Conservation (phyloP, 306 rosid genomes). For the Inga leiocalycina region DNA sequence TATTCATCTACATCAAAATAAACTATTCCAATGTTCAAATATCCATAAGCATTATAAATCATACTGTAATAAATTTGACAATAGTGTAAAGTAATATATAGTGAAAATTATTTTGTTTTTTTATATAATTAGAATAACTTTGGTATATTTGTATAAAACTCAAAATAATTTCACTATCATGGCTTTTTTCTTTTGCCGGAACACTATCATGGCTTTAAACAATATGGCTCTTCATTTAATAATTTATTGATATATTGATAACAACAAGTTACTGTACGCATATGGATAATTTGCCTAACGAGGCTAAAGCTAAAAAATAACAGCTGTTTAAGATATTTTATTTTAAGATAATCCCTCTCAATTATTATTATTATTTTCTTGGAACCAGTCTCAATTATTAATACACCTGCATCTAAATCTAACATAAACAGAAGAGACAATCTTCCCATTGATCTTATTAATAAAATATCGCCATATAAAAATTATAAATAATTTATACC, state of each 20-base stretch:
- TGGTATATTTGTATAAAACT: neutral
- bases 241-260: neutral
- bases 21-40: neutral
- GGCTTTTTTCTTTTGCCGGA: no score
- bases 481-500: neutral
- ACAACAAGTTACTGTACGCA: neutral
- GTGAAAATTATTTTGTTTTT: no score
- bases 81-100: no score
- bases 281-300: neutral
- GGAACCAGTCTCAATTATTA: neutral
- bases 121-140: neutral
- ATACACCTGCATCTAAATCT: neutral
- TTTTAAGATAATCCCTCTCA: neutral
- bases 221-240: neutral
- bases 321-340: neutral
- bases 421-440: neutral
- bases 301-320: no score
- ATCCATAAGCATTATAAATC: neutral
- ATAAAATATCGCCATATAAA: neutral
- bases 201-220: neutral
- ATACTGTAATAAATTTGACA: neutral
- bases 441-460: neutral
- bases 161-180: neutral
- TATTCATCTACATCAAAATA: neutral
- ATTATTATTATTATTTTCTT: neutral